Evolutionary conservation across 1,284 basidiomycete genomes (phyloP).

Genomic region (Marasmius oreades): DNA sequence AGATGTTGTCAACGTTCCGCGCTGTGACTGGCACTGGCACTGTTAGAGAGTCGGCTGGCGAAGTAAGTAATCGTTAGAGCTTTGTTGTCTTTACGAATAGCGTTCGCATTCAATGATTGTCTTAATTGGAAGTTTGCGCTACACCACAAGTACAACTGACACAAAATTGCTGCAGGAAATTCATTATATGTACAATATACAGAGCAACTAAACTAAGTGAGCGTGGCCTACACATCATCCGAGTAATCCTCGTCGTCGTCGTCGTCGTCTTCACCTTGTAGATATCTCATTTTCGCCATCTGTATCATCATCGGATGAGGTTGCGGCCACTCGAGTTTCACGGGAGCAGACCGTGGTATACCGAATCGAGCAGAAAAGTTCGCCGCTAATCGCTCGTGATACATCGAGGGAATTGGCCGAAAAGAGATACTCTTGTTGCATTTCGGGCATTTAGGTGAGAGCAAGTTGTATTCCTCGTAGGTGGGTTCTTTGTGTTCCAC

Average conservation of each 20-base stretch:
- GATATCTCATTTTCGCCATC: no score
- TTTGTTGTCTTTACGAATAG: no score
- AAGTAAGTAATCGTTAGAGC: background rate
- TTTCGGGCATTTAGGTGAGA: background rate
- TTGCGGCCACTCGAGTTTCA: background rate
- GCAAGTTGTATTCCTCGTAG: background rate
- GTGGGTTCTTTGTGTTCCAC: background rate
- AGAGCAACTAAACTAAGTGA: no score
- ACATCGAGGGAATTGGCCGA: background rate
- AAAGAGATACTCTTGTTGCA: background rate
- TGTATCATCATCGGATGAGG: background rate
- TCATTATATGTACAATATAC: no score
- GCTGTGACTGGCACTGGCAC: no score
- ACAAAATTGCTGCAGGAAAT: no score
- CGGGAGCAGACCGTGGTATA: background rate
- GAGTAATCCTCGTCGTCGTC: no score
- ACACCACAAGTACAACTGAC: no score
- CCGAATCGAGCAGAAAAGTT: background rate
- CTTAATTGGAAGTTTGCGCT: no score
- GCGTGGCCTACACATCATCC: no score
- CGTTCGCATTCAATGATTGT: no score
- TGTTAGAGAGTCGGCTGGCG: background rate
- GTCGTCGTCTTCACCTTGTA: no score
- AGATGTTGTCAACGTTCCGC: background rate
- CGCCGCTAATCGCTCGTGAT: background rate